phyloP scores from a whole-genome alignment of 352 stramenopile genomes.

The Globisporangium sylvaticum region DNA sequence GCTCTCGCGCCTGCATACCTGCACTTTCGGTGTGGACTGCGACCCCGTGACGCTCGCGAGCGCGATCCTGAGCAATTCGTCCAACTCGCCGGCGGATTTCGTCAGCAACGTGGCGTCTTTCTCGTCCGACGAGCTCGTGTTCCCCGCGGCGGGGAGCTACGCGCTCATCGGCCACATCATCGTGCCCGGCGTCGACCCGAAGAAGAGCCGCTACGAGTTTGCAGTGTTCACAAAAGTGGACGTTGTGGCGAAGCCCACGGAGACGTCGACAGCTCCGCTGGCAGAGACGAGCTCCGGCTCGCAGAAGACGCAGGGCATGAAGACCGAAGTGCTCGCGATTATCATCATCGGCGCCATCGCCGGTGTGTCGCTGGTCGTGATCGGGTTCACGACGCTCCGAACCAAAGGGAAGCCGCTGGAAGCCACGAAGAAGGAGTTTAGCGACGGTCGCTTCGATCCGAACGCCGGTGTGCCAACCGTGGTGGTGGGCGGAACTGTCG shows the following conservation, averaged over 20 bases:
- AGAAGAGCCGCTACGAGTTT: constrained; percentile 59
- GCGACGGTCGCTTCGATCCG: constrained; percentile 2
- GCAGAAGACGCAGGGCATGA: constrained; percentile 31
- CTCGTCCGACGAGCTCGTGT: constrained; percentile 51
- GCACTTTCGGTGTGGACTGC: constrained; percentile 37
- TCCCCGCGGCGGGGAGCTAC: constrained; percentile 43
- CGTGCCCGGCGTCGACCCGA: constrained; percentile 39
- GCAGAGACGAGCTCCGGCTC: constrained; percentile 5
- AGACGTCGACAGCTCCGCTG: constrained; percentile 26
- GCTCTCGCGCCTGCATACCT: constrained; percentile 53
- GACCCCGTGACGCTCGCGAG: constrained; percentile 45
- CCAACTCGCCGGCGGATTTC: constrained; percentile 56
- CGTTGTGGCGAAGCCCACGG: constrained; percentile 24
- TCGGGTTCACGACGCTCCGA: constrained; percentile 60
- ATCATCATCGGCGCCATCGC: constrained; percentile 75
- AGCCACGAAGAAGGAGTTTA: constrained; percentile 16
- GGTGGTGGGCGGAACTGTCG: constrained; percentile 23
- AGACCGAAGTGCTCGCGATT: constrained; percentile 54
- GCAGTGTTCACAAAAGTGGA: constrained; percentile 49
- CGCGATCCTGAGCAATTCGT: constrained; percentile 40
- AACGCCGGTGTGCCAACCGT: constrained; percentile 23
- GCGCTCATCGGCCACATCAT: constrained; percentile 60
- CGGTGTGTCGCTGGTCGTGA: constrained; percentile 50
- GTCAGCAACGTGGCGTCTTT: constrained; percentile 41
- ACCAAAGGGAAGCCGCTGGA: constrained; percentile 27